Evolutionary conservation across 495 filamentous ascomycete genomes (phyloP).

Genomic region (Poronia punctata): DNA sequence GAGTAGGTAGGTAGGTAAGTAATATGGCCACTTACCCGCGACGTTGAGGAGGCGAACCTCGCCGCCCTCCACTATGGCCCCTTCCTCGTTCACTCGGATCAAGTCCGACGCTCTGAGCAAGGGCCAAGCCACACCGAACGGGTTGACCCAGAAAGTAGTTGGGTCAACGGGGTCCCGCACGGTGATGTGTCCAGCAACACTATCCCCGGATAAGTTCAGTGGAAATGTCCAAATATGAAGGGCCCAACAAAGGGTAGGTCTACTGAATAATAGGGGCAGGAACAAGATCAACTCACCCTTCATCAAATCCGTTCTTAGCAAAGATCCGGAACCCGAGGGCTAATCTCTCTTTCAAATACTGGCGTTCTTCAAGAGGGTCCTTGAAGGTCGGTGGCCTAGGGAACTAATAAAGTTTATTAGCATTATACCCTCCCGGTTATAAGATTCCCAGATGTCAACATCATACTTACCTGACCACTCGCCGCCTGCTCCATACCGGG

Average conservation of each 20-base stretch:
- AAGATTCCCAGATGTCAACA: too few species aligned
- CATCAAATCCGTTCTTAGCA: conserved; percentile 15
- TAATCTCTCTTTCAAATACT: conserved; percentile 16
- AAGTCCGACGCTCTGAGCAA: conserved; percentile 64
- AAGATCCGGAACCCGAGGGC: conserved; percentile 17
- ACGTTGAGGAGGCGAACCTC: conserved; percentile 55
- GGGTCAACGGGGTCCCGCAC: conserved; percentile 60
- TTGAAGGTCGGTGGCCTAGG: conserved; percentile 12
- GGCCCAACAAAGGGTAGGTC: neutral
- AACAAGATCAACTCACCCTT: conserved; percentile 4
- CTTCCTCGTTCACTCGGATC: conserved; percentile 59
- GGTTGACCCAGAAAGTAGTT: conserved; percentile 71
- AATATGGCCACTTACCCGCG: conserved; percentile 37
- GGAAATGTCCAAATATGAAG: neutral
- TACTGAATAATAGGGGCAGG: neutral
- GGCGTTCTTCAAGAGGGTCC: conserved; percentile 16
- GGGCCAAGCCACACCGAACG: conserved; percentile 65
- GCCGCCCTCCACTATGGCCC: conserved; percentile 64
- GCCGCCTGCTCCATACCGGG: conserved; percentile 1
- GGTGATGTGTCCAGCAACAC: conserved; percentile 14
- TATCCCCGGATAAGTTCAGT: conserved; percentile 3
- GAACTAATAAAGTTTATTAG: conserved; percentile 2
- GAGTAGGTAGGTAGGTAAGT: too few species aligned
- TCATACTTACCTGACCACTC: conserved; percentile 3
- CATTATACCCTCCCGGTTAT: neutral